These are phyloP conservation scores for Rosellinia necatrix DNA, from an alignment of 2,329 filamentous ascomycete genomes.

Conservation along the genomic window DNA sequence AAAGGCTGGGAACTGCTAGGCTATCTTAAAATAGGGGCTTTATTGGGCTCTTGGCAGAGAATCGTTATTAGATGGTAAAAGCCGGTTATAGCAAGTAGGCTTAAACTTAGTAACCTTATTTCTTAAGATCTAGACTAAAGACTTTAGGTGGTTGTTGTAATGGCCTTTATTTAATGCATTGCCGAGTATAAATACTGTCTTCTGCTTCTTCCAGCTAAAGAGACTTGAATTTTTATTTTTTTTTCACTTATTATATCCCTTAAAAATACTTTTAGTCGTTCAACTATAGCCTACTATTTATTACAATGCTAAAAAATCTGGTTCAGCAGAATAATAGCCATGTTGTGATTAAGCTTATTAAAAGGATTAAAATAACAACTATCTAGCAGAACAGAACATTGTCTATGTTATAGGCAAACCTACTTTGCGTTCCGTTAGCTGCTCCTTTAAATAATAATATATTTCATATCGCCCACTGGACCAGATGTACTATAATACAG, in stretches of 20 bases:
- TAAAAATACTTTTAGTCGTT: neutral
- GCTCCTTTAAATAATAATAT: neutral
- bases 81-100: neutral
- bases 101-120: conserved; percentile 1
- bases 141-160: neutral
- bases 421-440: neutral
- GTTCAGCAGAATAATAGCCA: neutral
- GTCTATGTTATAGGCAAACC: neutral
- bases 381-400: neutral
- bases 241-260: neutral
- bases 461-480: neutral
- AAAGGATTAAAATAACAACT: neutral
- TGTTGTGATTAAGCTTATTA: neutral
- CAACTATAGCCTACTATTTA: neutral
- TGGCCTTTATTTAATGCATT: neutral
- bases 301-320: neutral
- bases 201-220: neutral
- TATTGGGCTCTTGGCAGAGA: neutral
- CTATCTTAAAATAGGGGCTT: conserved; percentile 2
- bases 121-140: neutral
- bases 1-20: conserved; percentile 1
- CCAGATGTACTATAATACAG: neutral
- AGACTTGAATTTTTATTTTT: neutral
- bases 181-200: neutral
- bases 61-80: neutral